Conservation (phyloP, 768 basidiomycete species). For the Daedalea quercina region DNA sequence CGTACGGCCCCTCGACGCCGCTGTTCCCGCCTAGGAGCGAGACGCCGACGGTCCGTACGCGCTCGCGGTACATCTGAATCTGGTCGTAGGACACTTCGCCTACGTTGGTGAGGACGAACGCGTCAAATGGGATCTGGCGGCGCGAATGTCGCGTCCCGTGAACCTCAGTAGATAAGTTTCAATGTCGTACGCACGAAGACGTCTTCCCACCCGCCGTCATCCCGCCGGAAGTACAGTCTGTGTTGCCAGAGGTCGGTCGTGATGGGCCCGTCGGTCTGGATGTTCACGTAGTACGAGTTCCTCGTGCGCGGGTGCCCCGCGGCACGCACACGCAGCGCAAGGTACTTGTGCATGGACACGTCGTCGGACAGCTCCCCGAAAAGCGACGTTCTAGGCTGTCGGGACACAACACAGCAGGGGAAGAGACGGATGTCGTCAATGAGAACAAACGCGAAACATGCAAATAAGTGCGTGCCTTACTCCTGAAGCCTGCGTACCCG, state of each 20-base stretch:
- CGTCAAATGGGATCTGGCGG: slow-evolving; percentile 70
- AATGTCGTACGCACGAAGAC: slow-evolving; percentile 50
- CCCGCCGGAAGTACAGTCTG: slow-evolving; percentile 68
- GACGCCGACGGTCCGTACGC: slow-evolving; percentile 77
- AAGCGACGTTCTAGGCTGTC: slow-evolving; percentile 66
- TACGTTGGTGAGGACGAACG: slow-evolving; percentile 68
- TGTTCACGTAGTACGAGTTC: slow-evolving; percentile 87
- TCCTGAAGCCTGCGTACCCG: slow-evolving; percentile 90
- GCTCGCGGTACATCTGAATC: slow-evolving; percentile 69
- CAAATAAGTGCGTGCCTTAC: slow-evolving; percentile 46
- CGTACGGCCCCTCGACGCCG: slow-evolving; percentile 66
- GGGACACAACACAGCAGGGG: background rate
- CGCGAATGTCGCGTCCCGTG: background rate
- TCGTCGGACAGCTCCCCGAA: slow-evolving; percentile 87
- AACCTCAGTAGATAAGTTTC: background rate
- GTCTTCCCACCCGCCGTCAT: slow-evolving; percentile 72
- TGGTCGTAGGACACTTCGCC: slow-evolving; percentile 66
- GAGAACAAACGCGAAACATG: background rate
- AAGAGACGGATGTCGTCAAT: background rate
- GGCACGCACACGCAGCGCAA: slow-evolving; percentile 74
- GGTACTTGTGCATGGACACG: slow-evolving; percentile 71
- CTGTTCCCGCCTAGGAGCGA: slow-evolving; percentile 84
- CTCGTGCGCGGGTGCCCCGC: slow-evolving; percentile 71
- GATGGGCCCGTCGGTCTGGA: slow-evolving; percentile 82
- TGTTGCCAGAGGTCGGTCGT: slow-evolving; percentile 94